Conservation (phyloP, 352 stramenopile genomes). For the Aphanomyces stellatus region DNA sequence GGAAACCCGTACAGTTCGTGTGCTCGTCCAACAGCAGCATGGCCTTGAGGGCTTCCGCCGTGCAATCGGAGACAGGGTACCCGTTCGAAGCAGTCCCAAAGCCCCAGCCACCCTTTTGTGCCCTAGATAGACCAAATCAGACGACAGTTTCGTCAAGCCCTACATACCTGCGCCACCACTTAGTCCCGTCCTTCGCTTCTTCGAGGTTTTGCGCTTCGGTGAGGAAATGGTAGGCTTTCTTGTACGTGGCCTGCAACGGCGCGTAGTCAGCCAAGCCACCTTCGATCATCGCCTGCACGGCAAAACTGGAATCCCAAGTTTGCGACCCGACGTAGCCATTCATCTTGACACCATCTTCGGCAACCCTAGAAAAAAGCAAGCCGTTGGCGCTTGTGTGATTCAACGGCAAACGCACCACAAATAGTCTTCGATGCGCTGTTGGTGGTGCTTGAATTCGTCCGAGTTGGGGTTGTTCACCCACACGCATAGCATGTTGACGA, state of each 20-base stretch:
- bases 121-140: background rate
- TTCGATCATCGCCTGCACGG: conserved; percentile 65
- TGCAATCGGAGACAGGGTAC: conserved; percentile 91
- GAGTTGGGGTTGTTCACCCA: conserved; percentile 24
- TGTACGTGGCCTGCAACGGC: conserved; percentile 19
- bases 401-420: conserved; percentile 52
- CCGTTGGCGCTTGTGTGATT: background rate
- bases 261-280: conserved; percentile 23
- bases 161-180: conserved; percentile 51
- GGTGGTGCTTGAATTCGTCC: conserved; percentile 47
- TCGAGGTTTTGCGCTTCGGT: conserved; percentile 79
- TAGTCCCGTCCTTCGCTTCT: conserved; percentile 40
- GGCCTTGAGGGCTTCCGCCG: conserved; percentile 79
- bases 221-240: conserved; percentile 55
- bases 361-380: conserved; percentile 28
- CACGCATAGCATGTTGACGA: conserved; percentile 71
- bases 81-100: conserved; percentile 86
- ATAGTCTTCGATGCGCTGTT: conserved; percentile 82
- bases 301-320: conserved; percentile 87
- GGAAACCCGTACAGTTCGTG: conserved; percentile 26
- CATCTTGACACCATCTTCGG: conserved; percentile 93
- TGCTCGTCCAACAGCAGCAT: conserved; percentile 24
- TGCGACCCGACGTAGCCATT: conserved; percentile 82
- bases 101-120: conserved; percentile 67
- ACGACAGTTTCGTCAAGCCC: background rate